These are phyloP conservation scores for Penicillium hordei DNA, from an alignment of 2,329 filamentous ascomycete species.

Conservation along the genomic window DNA sequence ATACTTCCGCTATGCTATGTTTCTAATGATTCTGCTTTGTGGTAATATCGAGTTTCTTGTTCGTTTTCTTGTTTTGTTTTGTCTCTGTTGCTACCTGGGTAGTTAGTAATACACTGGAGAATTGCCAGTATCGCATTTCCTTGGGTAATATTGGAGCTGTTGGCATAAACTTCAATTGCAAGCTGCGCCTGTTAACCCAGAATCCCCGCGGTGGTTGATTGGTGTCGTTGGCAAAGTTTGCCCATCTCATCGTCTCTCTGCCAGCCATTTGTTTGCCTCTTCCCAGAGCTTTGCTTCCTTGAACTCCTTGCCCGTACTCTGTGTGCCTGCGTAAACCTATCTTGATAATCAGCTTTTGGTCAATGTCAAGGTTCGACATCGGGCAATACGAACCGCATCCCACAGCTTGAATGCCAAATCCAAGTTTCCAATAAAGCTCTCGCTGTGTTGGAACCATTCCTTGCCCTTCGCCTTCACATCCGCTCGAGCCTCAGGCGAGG, in stretches of 20 bases:
- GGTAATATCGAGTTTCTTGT: constrained; percentile 4
- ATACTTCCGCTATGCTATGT: not conserved
- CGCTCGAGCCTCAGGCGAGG: constrained; percentile 49
- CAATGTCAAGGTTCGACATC: not conserved
- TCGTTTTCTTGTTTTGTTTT: constrained; percentile 10
- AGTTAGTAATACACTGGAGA: constrained; percentile 29
- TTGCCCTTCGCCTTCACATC: constrained; percentile 54
- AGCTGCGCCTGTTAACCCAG: constrained; percentile 12
- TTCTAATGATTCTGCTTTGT: not conserved
- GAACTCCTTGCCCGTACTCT: constrained; percentile 53
- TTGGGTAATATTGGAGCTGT: not conserved
- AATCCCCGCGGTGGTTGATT: constrained; percentile 8
- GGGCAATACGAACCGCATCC: constrained; percentile 57
- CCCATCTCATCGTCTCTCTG: constrained; percentile 36
- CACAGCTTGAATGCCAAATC: constrained; percentile 62
- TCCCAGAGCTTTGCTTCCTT: constrained; percentile 57
- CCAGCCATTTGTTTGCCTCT: constrained; percentile 62
- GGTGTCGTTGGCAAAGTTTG: constrained; percentile 1
- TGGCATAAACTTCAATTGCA: constrained; percentile 9
- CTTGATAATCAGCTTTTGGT: constrained; percentile 14
- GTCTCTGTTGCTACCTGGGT: constrained; percentile 7
- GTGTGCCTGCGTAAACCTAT: constrained; percentile 59
- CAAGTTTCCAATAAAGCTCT: constrained; percentile 59
- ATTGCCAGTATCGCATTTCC: constrained; percentile 12
- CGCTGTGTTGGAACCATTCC: constrained; percentile 62